These are phyloP conservation scores for Candida silvatica DNA, from an alignment of 805 yeast species.

Conservation along the genomic window DNA sequence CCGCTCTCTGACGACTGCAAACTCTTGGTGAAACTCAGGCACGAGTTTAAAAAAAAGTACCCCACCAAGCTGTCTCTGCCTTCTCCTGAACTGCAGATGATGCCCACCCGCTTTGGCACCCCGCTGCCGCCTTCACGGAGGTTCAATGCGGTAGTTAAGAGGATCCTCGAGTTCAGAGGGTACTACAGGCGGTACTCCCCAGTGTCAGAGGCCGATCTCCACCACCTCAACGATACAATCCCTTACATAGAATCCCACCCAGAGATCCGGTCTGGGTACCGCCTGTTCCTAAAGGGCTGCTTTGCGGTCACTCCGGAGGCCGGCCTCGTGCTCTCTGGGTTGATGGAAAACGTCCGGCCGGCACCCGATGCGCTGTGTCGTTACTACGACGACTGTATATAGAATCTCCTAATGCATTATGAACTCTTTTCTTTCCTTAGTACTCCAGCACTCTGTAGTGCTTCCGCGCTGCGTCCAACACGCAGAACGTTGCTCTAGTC, in stretches of 20 bases:
- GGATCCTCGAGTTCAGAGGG: constrained; percentile 9
- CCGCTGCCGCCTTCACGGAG: constrained; percentile 13
- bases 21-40: constrained; percentile 5
- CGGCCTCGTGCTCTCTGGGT: constrained; percentile 5
- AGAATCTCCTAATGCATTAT: background rate
- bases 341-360: constrained; percentile 4
- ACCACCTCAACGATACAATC: constrained; percentile 7
- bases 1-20: background rate
- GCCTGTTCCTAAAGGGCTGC: constrained; percentile 7
- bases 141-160: constrained; percentile 10
- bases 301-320: constrained; percentile 12
- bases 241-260: constrained; percentile 2
- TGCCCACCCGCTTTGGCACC: constrained; percentile 15
- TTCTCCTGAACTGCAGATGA: constrained; percentile 5
- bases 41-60: constrained; percentile 8
- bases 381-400: constrained; percentile 7
- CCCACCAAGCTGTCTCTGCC: constrained; percentile 11
- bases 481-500: constrained; percentile 25
- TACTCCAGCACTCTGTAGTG: constrained; percentile 29
- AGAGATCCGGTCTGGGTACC: constrained; percentile 9
- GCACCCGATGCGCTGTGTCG: constrained; percentile 6
- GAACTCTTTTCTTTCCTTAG: background rate
- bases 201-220: constrained; percentile 10
- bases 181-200: constrained; percentile 11
- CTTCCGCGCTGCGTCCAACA: constrained; percentile 31